Evolutionary conservation across 169 alveolate genomes (phyloP), one percentile per base, ranked within the genome.

Genomic region (Eimeria sp.): DNA sequence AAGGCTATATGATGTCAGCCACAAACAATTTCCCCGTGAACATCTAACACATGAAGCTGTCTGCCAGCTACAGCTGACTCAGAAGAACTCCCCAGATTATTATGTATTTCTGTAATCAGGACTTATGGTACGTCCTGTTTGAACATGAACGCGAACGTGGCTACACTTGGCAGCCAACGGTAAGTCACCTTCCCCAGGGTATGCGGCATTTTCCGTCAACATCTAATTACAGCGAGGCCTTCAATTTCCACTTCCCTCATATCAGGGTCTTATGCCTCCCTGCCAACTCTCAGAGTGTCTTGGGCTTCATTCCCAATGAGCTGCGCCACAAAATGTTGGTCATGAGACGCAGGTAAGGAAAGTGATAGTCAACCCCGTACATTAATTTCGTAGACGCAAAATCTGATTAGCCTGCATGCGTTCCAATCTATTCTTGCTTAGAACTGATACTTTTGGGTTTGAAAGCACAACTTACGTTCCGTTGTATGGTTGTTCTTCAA

Each of bases 81-180:
- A 49, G 72, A 7, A 83, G 20, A 25, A 7, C 34, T 25, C 45
- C 58, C 20, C 72, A 54, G 14, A 18, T 30, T 16, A 4, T 49
- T 82, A 3, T 49, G 65, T 49, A 45, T 82, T 20, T 49, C 75
- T 86, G n/a, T 34, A 16, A 30, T 4, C 78, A 86, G 92, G 92
- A 86, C 61, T 49, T 86, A 3, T 86, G 92, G 92, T 86, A 86
- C 70, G 92, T 86, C 40, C 92, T 86, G 34, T 86, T 86, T 34
- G 92, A 86, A 25, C 92, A 61, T 86, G 92, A 86, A 47, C 54
- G 61, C 9, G 92, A 86, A 18, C 92, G 80, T 57, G 92, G 92
- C 25, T 86, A 86, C 78, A 86, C 80, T 45, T 86, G 92, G 92
- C 92, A 86, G 63, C 92, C 75, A 65, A 58, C 92, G 92, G 92